phyloP scores from a whole-genome alignment of 1,284 basidiomycete species.

The Moesziomyces antarcticus region DNA sequence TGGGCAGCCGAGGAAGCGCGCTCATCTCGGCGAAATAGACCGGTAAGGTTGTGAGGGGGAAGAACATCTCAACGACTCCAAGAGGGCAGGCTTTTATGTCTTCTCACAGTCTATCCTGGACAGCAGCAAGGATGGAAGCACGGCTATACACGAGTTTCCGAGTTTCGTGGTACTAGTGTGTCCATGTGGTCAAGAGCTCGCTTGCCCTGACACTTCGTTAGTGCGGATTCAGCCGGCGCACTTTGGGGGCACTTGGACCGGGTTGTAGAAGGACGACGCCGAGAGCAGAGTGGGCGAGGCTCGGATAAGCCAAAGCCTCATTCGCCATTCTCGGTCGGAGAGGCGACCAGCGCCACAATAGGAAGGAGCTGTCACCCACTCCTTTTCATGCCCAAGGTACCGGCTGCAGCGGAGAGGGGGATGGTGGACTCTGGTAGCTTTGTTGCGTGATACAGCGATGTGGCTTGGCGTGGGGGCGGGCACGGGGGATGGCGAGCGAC shows the following conservation, averaged over 20 bases:
- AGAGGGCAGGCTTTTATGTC: not conserved
- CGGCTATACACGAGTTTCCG: not conserved
- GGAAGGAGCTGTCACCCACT: not conserved
- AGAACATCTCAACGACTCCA: not conserved
- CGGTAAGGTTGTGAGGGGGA: too few species aligned
- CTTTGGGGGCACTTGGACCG: not conserved
- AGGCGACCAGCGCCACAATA: slow-evolving; percentile 6
- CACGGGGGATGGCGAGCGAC: too few species aligned
- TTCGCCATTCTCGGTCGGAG: slow-evolving; percentile 21
- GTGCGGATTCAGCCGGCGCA: not conserved
- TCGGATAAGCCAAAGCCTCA: not conserved
- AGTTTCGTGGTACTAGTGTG: slow-evolving; percentile 5
- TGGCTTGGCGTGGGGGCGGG: too few species aligned
- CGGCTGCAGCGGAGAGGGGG: too few species aligned
- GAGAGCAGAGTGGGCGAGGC: not conserved
- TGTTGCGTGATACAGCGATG: too few species aligned
- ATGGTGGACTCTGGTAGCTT: too few species aligned
- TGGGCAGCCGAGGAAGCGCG: slow-evolving; percentile 18
- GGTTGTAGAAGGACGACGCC: not conserved
- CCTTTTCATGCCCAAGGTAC: too few species aligned
- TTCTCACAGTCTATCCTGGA: too few species aligned
- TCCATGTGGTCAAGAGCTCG: slow-evolving; percentile 1
- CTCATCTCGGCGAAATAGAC: slow-evolving; percentile 10
- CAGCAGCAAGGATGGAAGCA: not conserved
- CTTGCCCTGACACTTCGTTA: not conserved